Conservation (phyloP, 78 protist genomes). For the Cavenderia fasciculata region DNA sequence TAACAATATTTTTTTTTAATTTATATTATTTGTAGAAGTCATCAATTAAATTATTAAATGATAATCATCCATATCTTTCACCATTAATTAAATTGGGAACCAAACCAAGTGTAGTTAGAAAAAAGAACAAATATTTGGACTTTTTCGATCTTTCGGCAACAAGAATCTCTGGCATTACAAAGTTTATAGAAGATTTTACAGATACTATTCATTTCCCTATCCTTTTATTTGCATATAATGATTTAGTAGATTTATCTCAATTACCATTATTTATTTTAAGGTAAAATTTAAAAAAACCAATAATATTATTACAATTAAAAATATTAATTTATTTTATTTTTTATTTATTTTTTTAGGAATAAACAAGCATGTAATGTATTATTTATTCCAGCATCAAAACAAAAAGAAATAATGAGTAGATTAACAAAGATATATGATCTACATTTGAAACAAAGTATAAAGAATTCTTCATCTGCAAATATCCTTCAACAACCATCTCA, state of each 20-base stretch:
- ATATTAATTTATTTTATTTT: not conserved
- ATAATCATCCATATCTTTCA: conserved; percentile 73
- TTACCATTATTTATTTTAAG: conserved; percentile 18
- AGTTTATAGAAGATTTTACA: conserved; percentile 18
- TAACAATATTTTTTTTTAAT: conserved; percentile 1
- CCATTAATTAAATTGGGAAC: conserved; percentile 65
- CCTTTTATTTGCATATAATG: conserved; percentile 49
- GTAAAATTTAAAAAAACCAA: not conserved
- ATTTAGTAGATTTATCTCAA: conserved; percentile 58
- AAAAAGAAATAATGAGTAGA: conserved; percentile 65
- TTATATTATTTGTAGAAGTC: not conserved
- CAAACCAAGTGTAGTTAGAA: conserved; percentile 26
- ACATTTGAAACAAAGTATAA: conserved; percentile 9
- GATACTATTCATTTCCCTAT: conserved; percentile 29
- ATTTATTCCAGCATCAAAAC: conserved; percentile 59
- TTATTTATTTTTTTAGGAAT: not conserved
- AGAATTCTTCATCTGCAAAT: not conserved
- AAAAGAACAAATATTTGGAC: conserved; percentile 57
- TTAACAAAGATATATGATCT: conserved; percentile 47
- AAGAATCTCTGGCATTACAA: not conserved
- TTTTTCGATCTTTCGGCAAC: conserved; percentile 35
- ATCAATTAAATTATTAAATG: conserved; percentile 10
- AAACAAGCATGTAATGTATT: conserved; percentile 58
- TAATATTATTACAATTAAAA: not conserved
- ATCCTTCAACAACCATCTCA: no score